Evolutionary conservation across 148 eudicot species (phyloP), one percentile per base, ranked within the genome.

Genomic region (Bassia scoparia): DNA sequence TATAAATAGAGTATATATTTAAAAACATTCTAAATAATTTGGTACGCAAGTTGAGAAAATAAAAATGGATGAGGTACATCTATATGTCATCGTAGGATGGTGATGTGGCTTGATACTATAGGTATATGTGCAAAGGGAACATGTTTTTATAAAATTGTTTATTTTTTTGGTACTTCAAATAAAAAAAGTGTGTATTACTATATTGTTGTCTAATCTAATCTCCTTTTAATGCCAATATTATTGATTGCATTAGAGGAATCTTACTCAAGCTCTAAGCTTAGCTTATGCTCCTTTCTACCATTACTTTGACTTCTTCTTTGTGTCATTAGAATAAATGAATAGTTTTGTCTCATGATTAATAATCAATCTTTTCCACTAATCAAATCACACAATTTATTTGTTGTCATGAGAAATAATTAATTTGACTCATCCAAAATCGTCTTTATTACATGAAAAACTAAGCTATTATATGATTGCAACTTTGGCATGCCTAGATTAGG

Each of bases 81-180:
- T 60, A 68, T 35, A 65, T 78, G 77, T 61, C 70, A 74, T 43
- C 64, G 31, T 54, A 41, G 29, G 23, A 59, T 10, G 26, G n/a
- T 66, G 64, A 80, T 37, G 74, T 76, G 83, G 76, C 38, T 58
- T 23, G 38, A 76, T 67, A 67, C 76, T 80, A 76, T 80, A 37
- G 83, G 79, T 80, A 67, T 43, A 71, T 67, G 83, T 75, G 76
- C 76, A 72, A 27, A 67, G 29, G 71, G 55, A 70, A 75, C 72
- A 80, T 75, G 61, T 74, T 65, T 55, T 23, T n/a, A 14, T 5
- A 71, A 77, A 61, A 34, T 18, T 63, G 46, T 33, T 34, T 30
- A 5, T 24, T 46, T 69, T 69, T 52, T 53, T 35, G 75, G 69
- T 38, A 65, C 60, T 61, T n/a, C n/a, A n/a, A n/a, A n/a, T n/a